These are phyloP conservation scores for Botrytis deweyae DNA, from an alignment of 2,329 filamentous ascomycete species.

Conservation along the genomic window DNA sequence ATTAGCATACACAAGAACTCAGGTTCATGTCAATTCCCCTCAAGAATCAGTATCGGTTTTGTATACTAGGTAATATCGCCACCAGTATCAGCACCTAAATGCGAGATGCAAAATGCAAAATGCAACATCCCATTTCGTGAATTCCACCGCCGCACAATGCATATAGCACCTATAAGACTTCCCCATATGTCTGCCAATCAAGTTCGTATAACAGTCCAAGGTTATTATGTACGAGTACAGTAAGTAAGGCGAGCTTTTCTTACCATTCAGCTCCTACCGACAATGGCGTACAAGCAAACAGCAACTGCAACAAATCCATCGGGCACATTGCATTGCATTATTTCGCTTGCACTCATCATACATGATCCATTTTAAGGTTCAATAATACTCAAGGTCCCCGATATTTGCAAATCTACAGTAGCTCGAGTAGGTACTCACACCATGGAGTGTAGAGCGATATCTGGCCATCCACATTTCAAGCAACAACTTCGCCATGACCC, in stretches of 20 bases:
- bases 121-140: slow-evolving; percentile 8
- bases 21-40: neutral
- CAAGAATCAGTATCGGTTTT: neutral
- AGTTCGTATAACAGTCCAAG: neutral
- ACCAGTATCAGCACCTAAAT: neutral
- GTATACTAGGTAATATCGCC: neutral
- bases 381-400: neutral
- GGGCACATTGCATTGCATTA: neutral
- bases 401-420: neutral
- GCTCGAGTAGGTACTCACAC: neutral
- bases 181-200: neutral
- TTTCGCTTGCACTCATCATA: neutral
- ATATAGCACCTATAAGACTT: neutral
- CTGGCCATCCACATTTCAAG: neutral
- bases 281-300: slow-evolving; percentile 8
- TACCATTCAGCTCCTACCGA: neutral
- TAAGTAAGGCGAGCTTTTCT: neutral
- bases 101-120: neutral
- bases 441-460: neutral
- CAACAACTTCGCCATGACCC: neutral
- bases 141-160: neutral
- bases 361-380: neutral
- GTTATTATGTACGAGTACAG: neutral
- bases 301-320: neutral
- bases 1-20: neutral